A percentile compares a stretch with the other conserved stretches of the same genome.
Evolutionary conservation across 805 yeast genomes (phyloP).

Genomic region (Saccharomycopsis fibuligera): DNA sequence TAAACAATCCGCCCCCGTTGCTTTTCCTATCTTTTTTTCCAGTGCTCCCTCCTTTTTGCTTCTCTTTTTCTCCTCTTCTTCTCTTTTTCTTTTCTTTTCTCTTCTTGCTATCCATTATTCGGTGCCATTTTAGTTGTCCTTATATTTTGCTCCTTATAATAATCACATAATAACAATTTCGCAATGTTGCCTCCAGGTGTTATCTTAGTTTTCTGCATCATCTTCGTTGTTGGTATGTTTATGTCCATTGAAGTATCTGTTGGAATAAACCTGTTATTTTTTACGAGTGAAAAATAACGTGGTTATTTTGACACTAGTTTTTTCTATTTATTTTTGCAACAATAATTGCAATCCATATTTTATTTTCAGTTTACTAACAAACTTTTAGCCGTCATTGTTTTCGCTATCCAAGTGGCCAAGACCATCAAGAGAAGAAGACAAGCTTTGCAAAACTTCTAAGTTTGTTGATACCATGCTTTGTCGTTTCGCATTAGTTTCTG

Average conservation of each 20-base stretch:
- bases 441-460: conserved; percentile 34
- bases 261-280: neutral
- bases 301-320: no score
- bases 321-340: neutral
- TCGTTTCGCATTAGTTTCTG: neutral
- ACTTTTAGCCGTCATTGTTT: conserved; percentile 28
- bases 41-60: neutral
- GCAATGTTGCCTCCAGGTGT: conserved; percentile 69
- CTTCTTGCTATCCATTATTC: neutral
- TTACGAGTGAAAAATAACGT: neutral
- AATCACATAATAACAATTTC: conserved; percentile 11
- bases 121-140: neutral
- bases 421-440: conserved; percentile 32
- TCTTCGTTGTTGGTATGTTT: conserved; percentile 30
- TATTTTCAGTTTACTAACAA: neutral
- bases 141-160: neutral
- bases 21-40: neutral
- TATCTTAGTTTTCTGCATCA: conserved; percentile 52
- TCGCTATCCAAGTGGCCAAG: conserved; percentile 28
- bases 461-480: neutral
- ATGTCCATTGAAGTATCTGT: conserved; percentile 22
- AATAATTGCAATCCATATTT: neutral
- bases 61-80: neutral
- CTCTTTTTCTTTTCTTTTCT: neutral
- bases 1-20: no score